Evolutionary conservation across 163 green algal genomes (phyloP).

Genomic region (Chlorella variabilis): DNA sequence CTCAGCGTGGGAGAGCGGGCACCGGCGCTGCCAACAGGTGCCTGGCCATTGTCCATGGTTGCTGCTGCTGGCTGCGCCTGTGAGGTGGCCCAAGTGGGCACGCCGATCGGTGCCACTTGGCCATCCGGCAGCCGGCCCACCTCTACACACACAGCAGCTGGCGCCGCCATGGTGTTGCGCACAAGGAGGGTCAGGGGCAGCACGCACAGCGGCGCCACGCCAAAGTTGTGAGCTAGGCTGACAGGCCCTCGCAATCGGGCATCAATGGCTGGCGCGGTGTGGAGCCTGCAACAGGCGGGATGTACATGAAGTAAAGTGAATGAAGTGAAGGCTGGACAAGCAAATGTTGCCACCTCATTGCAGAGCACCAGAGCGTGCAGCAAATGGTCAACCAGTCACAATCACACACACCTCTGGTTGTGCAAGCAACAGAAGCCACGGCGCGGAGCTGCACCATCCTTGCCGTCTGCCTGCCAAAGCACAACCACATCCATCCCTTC

Average conservation of each 20-base stretch:
- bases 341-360: too few species aligned
- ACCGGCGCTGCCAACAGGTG: too few species aligned
- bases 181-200: conserved; percentile 60
- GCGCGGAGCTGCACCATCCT: neutral
- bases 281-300: conserved; percentile 6
- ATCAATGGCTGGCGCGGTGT: conserved; percentile 21
- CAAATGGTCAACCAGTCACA: too few species aligned
- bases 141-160: conserved; percentile 55
- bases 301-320: too few species aligned
- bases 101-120: neutral
- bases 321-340: too few species aligned
- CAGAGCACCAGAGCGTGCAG: too few species aligned
- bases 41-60: too few species aligned
- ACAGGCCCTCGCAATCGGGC: neutral
- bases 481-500: conserved; percentile 7
- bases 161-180: conserved; percentile 60
- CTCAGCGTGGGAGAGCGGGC: neutral
- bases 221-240: conserved; percentile 64
- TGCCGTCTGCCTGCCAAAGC: neutral
- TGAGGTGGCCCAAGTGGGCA: neutral
- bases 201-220: conserved; percentile 47
- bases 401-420: conserved; percentile 1
- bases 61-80: neutral
- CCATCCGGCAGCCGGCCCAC: conserved; percentile 24
- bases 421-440: conserved; percentile 24